These are phyloP conservation scores for Combretum micranthum DNA, from an alignment of 345 rosid genomes.

Conservation along the genomic window DNA sequence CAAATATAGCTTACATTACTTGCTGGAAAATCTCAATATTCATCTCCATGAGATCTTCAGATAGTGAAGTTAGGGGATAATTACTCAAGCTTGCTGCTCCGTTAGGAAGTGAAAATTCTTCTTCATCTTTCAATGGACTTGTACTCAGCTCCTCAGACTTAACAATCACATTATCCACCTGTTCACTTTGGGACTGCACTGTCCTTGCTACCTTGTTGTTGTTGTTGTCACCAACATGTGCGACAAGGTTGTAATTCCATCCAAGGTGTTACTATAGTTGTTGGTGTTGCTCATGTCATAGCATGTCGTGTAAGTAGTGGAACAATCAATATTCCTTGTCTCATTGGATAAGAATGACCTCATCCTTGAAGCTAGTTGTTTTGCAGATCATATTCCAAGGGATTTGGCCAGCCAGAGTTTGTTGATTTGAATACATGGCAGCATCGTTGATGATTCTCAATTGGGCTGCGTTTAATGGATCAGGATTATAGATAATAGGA, in stretches of 20 bases:
- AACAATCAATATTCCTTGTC: slow-evolving; percentile 13
- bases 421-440: neutral
- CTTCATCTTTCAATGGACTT: slow-evolving; percentile 29
- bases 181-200: slow-evolving; percentile 4
- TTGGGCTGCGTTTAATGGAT: slow-evolving; percentile 17
- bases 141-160: slow-evolving; percentile 31
- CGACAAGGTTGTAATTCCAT: slow-evolving; percentile 21
- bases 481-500: slow-evolving; percentile 9
- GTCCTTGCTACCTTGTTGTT: too few species aligned
- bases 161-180: slow-evolving; percentile 19
- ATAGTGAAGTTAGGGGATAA: slow-evolving; percentile 40
- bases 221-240: slow-evolving; percentile 16
- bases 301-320: slow-evolving; percentile 24
- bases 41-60: slow-evolving; percentile 43
- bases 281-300: slow-evolving; percentile 26
- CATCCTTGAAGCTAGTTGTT: slow-evolving; percentile 41
- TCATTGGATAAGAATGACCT: slow-evolving; percentile 27
- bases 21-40: slow-evolving; percentile 39
- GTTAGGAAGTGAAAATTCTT: slow-evolving; percentile 22
- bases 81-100: slow-evolving; percentile 31
- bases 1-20: slow-evolving; percentile 21
- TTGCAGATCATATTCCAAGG: slow-evolving; percentile 27
- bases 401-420: too few species aligned
- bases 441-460: neutral
- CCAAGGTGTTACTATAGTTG: neutral